Evolutionary conservation across 1,284 basidiomycete species (phyloP).

Genomic region (Pyrrhoderma lamaoense): DNA sequence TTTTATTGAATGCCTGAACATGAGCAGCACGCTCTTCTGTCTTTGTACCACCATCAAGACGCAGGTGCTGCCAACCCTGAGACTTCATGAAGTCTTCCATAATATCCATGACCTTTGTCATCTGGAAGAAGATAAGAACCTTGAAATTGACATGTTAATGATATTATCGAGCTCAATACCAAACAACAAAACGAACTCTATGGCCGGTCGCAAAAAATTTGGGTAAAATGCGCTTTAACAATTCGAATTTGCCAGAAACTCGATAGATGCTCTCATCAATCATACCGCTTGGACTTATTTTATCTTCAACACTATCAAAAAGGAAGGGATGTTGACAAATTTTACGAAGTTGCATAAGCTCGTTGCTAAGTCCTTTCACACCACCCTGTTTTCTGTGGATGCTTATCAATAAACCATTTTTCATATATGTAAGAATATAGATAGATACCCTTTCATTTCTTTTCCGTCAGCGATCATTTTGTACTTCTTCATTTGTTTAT

Average conservation of each 20-base stretch:
- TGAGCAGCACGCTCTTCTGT: slow-evolving; percentile 94
- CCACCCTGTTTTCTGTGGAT: slow-evolving; percentile 53
- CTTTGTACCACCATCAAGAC: slow-evolving; percentile 96
- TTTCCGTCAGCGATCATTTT: slow-evolving; percentile 93
- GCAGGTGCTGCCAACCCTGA: slow-evolving; percentile 86
- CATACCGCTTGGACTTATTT: slow-evolving; percentile 75
- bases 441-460: slow-evolving; percentile 59
- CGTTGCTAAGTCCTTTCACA: slow-evolving; percentile 89
- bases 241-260: slow-evolving; percentile 90
- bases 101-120: slow-evolving; percentile 99
- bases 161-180: slow-evolving; percentile 6
- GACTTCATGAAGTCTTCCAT: slow-evolving; percentile 97
- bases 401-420: background rate
- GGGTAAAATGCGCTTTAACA: slow-evolving; percentile 89
- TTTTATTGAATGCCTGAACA: slow-evolving; percentile 88
- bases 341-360: slow-evolving; percentile 98
- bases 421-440: background rate
- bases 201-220: slow-evolving; percentile 93
- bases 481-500: slow-evolving; percentile 96
- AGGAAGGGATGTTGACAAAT: slow-evolving; percentile 98
- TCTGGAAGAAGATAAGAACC: slow-evolving; percentile 99
- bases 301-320: slow-evolving; percentile 93
- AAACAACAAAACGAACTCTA: slow-evolving; percentile 48
- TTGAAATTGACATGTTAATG: slow-evolving; percentile 24
- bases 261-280: slow-evolving; percentile 85